Conservation (phyloP, 2,329 filamentous ascomycete genomes). For the Chaetomiaceae sp. region DNA sequence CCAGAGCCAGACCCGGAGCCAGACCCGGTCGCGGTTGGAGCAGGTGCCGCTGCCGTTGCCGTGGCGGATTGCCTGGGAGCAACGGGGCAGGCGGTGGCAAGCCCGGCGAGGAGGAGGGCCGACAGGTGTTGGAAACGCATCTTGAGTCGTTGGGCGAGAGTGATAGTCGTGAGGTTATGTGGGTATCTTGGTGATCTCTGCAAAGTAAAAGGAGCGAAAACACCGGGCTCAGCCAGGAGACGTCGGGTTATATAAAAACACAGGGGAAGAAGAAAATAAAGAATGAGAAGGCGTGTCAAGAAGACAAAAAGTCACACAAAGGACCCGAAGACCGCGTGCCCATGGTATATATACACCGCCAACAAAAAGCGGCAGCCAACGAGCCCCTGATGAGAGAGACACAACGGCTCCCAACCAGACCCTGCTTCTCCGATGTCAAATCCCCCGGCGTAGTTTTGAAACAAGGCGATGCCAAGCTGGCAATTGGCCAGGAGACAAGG, state of each 20-base stretch:
- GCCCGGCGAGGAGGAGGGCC: slow-evolving; percentile 27
- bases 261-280: background rate
- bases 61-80: slow-evolving; percentile 25
- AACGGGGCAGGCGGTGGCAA: slow-evolving; percentile 26
- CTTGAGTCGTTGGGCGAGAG: background rate
- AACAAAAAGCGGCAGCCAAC: background rate
- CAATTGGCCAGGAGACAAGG: background rate
- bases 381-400: background rate
- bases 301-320: background rate
- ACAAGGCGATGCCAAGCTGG: slow-evolving; percentile 2
- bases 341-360: slow-evolving; percentile 4
- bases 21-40: background rate
- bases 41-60: background rate
- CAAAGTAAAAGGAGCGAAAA: background rate
- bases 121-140: slow-evolving; percentile 19
- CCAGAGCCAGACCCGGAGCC: background rate
- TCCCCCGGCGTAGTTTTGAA: slow-evolving; percentile 6
- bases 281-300: background rate
- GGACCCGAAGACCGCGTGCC: background rate
- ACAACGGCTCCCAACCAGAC: background rate
- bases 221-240: background rate
- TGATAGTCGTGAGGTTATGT: background rate
- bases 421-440: background rate
- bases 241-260: background rate
- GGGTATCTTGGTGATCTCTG: background rate